phyloP scores from a whole-genome alignment of 306 rosid species.

The Crataegus laevigata region DNA sequence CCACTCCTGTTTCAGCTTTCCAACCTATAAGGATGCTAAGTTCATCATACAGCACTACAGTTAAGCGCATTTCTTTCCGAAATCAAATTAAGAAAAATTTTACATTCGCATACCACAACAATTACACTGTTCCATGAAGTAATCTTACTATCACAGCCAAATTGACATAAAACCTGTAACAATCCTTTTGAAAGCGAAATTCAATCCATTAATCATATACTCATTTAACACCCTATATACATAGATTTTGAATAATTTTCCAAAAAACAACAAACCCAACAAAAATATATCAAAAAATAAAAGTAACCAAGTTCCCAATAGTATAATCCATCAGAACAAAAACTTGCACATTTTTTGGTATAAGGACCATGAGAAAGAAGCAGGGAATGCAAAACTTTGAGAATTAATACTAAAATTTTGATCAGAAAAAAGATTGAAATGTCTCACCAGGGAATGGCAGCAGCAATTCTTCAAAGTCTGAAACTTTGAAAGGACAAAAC shows the following conservation, averaged over 20 bases:
- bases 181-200: neutral
- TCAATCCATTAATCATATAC: neutral
- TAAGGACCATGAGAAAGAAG: neutral
- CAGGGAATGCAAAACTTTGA: neutral
- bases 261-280: neutral
- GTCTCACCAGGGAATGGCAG: conserved; percentile 1
- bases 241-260: neutral
- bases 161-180: neutral
- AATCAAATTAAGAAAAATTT: neutral
- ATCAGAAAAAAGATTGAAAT: neutral
- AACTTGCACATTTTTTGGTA: neutral
- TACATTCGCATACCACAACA: neutral
- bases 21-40: neutral
- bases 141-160: neutral
- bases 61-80: neutral
- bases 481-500: neutral
- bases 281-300: neutral
- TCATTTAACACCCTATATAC: neutral
- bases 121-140: neutral
- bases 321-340: neutral
- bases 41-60: neutral
- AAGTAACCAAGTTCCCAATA: neutral
- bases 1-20: neutral
- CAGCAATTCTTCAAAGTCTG: conserved; percentile 10
- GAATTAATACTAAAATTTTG: neutral